Percentiles rank a stretch among this genome's conserved stretches.
Conservation (phyloP, 352 stramenopile species). For the Phytophthora pistaciae region DNA sequence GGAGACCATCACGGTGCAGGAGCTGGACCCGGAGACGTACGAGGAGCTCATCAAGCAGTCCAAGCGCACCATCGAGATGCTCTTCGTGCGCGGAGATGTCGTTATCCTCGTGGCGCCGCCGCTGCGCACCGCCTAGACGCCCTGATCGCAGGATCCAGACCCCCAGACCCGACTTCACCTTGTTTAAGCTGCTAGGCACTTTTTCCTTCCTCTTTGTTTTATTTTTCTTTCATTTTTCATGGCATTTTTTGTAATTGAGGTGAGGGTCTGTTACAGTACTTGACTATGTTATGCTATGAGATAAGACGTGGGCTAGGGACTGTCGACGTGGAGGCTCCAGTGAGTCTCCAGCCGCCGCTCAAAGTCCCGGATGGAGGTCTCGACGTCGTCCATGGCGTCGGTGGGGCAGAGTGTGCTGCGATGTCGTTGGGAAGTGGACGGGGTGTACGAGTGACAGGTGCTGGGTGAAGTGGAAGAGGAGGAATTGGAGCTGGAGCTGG, state of each 20-base stretch:
- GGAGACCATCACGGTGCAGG: conserved; percentile 97
- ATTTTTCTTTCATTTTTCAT: conserved; percentile 4
- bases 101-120: conserved; percentile 98
- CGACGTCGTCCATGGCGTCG: conserved; percentile 34
- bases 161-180: not conserved
- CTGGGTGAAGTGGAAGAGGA: conserved; percentile 5
- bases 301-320: not conserved
- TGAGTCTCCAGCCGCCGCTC: conserved; percentile 41
- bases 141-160: not conserved
- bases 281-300: not conserved
- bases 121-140: conserved; percentile 86
- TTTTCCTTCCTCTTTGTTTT: not conserved
- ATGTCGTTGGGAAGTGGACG: not conserved
- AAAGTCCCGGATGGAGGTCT: conserved; percentile 49
- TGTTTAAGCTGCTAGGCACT: conserved; percentile 3
- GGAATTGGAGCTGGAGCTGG: not conserved
- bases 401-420: not conserved
- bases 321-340: conserved; percentile 11
- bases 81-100: conserved; percentile 99
- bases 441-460: conserved; percentile 29
- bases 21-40: conserved; percentile 98
- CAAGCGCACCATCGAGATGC: conserved; percentile 97
- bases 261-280: not conserved
- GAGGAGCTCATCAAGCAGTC: conserved; percentile 97
- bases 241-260: not conserved